phyloP scores from a whole-genome alignment of 306 rosid genomes.

The Dryas drummondii region DNA sequence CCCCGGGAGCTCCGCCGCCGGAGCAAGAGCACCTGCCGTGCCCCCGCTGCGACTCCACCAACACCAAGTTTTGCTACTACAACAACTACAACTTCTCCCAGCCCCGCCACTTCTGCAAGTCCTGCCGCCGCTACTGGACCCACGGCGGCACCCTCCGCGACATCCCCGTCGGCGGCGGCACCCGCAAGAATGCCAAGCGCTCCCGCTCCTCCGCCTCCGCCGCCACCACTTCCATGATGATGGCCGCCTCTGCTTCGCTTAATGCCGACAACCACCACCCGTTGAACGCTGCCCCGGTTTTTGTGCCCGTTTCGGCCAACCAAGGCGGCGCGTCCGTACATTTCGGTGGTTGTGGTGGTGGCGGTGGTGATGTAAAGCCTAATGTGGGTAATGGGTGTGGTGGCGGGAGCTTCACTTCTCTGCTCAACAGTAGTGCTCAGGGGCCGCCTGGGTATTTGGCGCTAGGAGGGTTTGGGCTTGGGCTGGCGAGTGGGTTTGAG shows the following conservation, averaged over 20 bases:
- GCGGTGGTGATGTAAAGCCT: slow-evolving; percentile 37
- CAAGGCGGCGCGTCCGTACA: slow-evolving; percentile 32
- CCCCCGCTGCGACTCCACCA: slow-evolving; percentile 92
- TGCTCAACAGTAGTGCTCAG: slow-evolving; percentile 45
- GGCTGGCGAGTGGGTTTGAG: slow-evolving; percentile 61
- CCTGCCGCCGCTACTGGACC: slow-evolving; percentile 99
- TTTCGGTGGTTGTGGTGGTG: slow-evolving; percentile 36
- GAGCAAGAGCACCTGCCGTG: slow-evolving; percentile 94
- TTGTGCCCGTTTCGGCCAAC: slow-evolving; percentile 31
- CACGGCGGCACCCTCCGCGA: slow-evolving; percentile 97
- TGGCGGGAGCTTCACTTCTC: slow-evolving; percentile 69
- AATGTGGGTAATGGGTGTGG: slow-evolving; percentile 24
- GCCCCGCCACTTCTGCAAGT: slow-evolving; percentile 95
- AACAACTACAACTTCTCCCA: slow-evolving; percentile 98
- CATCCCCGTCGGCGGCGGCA: slow-evolving; percentile 93
- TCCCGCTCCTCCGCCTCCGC: slow-evolving; percentile 52
- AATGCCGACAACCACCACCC: slow-evolving; percentile 24
- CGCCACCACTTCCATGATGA: slow-evolving; percentile 11
- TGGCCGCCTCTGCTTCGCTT: slow-evolving; percentile 10
- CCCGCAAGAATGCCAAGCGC: slow-evolving; percentile 86
- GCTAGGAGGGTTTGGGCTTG: slow-evolving; percentile 81
- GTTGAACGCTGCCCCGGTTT: slow-evolving; percentile 30
- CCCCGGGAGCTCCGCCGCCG: slow-evolving; percentile 49
- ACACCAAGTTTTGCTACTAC: slow-evolving; percentile 96
- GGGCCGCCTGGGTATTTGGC: slow-evolving; percentile 70